Base-by-base conservation (phyloP, 1,284 basidiomycete species). In the Apiotrichum akiyoshidainum region DNA sequence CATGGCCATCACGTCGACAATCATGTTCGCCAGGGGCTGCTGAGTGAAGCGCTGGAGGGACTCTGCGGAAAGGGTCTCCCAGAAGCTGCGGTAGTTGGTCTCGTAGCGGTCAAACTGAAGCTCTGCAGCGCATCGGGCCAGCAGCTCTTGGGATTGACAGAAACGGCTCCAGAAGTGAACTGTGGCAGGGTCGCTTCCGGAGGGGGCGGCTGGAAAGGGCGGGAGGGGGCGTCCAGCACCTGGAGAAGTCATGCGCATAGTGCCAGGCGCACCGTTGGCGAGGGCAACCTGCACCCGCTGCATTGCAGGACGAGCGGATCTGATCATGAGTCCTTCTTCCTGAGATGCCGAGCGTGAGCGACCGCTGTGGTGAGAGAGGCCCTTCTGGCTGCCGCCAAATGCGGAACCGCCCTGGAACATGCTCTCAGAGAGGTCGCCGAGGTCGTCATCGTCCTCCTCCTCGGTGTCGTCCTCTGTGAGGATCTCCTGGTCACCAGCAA, bases 381-480 rank as follows among this genome's bases (percentile, higher is more conserved):
- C 7, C 1, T 33, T 37, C 16, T 19, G 19, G 17, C 35, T 50
- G 10, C 26, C 26, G 26, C 35, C 48, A 26, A 50, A 50, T 8
- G 35, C 34, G 14, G 48, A 21, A 14, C 48, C 48, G 14, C 48
- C 48, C 37, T 39, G 48, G 34, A 50, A 50, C 48, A 50, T 40
- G 22, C 48, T 50, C n/a, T 55, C 63, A 1, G 55, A 59, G 7
- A 65, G 41, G 14, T 65, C 58, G 5, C 52, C 60, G n/a, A 65
- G 65, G 35, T 73, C 70, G n/a, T 70, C 71, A 17, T 70, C 70
- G n/a, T 63, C 67, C 2, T 72, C 71, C 39, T 66, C 58, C n/a
- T 68, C 63, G 10, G 66, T 63, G 37, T 72, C 71, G 31, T 64
- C 60, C 39, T 67, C 61, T 5, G 65, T 61, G 19, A 60, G 50